A percentile compares a stretch with the other conserved stretches of the same genome.
These are phyloP conservation scores for Micractinium conductrix DNA, from an alignment of 139 green algal genomes.

Conservation along the genomic window DNA sequence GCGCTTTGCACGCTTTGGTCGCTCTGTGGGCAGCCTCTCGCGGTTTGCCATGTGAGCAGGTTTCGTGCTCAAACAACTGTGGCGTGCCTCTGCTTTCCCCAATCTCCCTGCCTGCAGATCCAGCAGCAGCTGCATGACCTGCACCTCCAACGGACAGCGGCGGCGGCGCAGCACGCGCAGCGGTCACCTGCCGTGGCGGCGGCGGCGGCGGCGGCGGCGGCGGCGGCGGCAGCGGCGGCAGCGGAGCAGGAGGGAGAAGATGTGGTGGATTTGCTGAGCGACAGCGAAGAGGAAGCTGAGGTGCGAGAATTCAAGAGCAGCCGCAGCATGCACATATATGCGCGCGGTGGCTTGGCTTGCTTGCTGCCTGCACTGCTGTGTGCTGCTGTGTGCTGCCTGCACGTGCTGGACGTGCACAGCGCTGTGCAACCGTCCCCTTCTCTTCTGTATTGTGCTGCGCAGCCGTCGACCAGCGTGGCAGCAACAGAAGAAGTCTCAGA, in stretches of 20 bases:
- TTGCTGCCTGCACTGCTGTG: background rate
- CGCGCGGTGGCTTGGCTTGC: too few species aligned
- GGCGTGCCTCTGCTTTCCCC: background rate
- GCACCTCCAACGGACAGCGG: background rate
- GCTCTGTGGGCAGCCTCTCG: too few species aligned
- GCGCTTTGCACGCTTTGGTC: too few species aligned
- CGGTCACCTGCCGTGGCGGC: background rate
- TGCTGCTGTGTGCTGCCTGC: background rate
- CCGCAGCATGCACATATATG: background rate
- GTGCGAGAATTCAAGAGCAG: background rate
- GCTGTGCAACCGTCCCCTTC: background rate
- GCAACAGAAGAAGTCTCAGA: background rate
- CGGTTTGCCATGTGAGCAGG: too few species aligned
- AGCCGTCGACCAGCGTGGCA: slow-evolving; percentile 2
- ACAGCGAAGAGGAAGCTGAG: slow-evolving; percentile 9
- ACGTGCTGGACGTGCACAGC: background rate
- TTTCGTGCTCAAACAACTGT: background rate
- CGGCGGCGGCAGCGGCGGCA: background rate
- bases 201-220: background rate
- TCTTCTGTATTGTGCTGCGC: background rate
- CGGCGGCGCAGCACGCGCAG: background rate
- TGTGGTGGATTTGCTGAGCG: slow-evolving; percentile 17
- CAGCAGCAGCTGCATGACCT: slow-evolving; percentile 7
- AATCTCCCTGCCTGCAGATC: background rate
- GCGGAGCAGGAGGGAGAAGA: background rate